These are phyloP conservation scores for Tuber magnatum DNA, from an alignment of 495 filamentous ascomycete species.

Conservation along the genomic window DNA sequence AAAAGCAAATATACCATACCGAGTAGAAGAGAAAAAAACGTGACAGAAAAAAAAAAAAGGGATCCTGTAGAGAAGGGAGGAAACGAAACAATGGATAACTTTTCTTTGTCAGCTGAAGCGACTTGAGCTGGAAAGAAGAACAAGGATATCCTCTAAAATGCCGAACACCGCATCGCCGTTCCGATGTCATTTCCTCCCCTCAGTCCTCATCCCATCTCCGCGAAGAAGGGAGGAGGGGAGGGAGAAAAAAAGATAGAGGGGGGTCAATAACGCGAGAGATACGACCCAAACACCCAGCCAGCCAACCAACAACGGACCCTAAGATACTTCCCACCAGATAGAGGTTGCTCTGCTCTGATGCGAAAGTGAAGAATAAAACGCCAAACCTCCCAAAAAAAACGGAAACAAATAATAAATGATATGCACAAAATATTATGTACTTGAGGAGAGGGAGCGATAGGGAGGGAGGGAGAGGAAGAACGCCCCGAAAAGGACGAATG, in stretches of 20 bases:
- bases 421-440: constrained; percentile 13
- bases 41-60: constrained; percentile 12
- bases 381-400: constrained; percentile 4
- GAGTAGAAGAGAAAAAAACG: constrained; percentile 6
- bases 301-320: neutral
- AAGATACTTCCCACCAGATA: neutral
- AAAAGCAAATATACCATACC: constrained; percentile 13
- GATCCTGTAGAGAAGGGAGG: constrained; percentile 21
- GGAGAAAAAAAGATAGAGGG: neutral
- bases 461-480: neutral
- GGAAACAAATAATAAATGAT: constrained; percentile 4
- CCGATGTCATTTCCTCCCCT: constrained; percentile 19
- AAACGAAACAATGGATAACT: constrained; percentile 11
- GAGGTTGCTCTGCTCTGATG: neutral
- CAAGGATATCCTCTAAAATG: constrained; percentile 12
- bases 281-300: neutral
- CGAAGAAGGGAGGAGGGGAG: neutral
- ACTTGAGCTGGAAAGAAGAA: constrained; percentile 32
- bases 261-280: neutral
- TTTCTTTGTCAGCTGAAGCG: constrained; percentile 22
- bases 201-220: neutral
- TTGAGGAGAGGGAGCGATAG: neutral
- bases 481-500: neutral
- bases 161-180: constrained; percentile 9
- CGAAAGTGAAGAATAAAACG: constrained; percentile 9